A percentile compares a stretch with the other conserved stretches of the same genome.
phyloP scores from a whole-genome alignment of 2,329 filamentous ascomycete genomes.

The Dryadomyces sulphureus region DNA sequence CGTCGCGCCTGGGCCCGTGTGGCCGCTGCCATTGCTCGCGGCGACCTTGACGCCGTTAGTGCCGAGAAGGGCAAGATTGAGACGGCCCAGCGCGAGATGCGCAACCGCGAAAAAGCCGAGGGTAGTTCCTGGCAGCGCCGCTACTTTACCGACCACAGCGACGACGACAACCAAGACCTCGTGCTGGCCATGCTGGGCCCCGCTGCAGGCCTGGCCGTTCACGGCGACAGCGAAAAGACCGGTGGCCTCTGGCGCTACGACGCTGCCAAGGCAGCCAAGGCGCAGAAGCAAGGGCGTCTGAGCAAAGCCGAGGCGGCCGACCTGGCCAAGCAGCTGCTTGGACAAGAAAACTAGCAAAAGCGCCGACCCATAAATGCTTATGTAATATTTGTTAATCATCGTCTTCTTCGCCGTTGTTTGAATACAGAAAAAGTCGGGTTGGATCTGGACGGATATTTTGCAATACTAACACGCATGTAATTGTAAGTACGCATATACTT shows the following conservation, averaged over 20 bases:
- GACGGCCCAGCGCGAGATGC: constrained; percentile 62
- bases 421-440: not conserved
- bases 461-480: not conserved
- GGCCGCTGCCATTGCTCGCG: constrained; percentile 60
- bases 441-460: not conserved
- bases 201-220: constrained; percentile 28
- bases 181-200: constrained; percentile 30
- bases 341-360: constrained; percentile 15
- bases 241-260: constrained; percentile 47
- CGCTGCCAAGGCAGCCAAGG: constrained; percentile 27
- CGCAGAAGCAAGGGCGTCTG: constrained; percentile 15
- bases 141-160: constrained; percentile 52
- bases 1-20: constrained; percentile 81
- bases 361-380: not conserved
- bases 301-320: constrained; percentile 20
- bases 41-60: constrained; percentile 71
- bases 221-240: constrained; percentile 45
- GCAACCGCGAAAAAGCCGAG: constrained; percentile 61
- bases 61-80: constrained; percentile 80
- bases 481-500: not conserved
- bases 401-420: not conserved
- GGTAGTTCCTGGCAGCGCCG: constrained; percentile 65
- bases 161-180: constrained; percentile 22
- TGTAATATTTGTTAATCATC: not conserved
- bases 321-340: constrained; percentile 19